Base-by-base conservation (phyloP, 257 asterid species). In the Nicotiana attenuata region DNA sequence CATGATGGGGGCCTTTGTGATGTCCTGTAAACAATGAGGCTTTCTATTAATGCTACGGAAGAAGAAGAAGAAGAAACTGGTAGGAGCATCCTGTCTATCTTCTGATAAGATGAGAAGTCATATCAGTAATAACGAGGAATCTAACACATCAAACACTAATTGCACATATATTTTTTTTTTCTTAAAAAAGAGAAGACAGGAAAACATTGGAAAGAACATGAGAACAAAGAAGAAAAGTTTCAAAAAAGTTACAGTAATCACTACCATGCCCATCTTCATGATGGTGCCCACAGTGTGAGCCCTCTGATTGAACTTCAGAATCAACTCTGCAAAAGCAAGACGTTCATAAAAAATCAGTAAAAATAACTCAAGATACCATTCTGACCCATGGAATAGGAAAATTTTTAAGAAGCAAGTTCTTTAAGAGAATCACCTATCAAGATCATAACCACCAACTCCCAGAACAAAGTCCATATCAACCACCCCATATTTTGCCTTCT, bases 391-490 rank as follows among this genome's bases (percentile, higher is more conserved):
- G 60, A 80, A 60, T 7, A 11, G 29, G 61, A 3, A 33, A 79
- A 11, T 1, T 19, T 63, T 47, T 17, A 47, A 71, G 15, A 33
- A 71, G 76, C 2, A 71, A 71, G 35, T 64, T 57, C 66, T 60
- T 4, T 41, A 22, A 33, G 14, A 28, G 65, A 47, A 60, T 79
- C 80, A 96, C 99, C 99, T 93, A 88, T 92, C 98, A 86, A 96
- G 97, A 89, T 94, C 99, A 82, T 92, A 96, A 66, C 99, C 99
- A 85, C 99, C 98, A 26, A 96, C 91, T 87, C 99, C 99, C 80
- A 96, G 80, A 82, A 96, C 97, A 33, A 91, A 96, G 89, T 96
- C 98, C 97, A 96, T 94, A 87, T 96, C 97, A 83, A 96, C 99
- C 68, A 82, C 83, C 55, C 99, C 98, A 84, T 87, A 83, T 83